Conservation (phyloP, 306 rosid genomes). For the Vachellia pachyceras region DNA sequence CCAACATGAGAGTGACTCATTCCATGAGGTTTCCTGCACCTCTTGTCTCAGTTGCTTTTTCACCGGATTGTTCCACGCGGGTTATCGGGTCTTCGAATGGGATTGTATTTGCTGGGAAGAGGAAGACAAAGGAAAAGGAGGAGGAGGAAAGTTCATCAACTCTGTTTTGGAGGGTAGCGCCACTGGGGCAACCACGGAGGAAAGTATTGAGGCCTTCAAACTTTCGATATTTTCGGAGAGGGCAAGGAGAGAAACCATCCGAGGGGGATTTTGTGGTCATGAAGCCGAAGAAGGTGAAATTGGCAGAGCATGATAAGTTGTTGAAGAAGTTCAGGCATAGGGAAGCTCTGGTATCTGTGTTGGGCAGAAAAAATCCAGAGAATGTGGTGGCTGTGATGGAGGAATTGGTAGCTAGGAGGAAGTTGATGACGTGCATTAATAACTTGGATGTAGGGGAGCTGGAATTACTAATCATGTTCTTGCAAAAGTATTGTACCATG, state of each 20-base stretch:
- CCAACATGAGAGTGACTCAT: constrained; percentile 58
- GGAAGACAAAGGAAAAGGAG: constrained; percentile 56
- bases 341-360: constrained; percentile 75
- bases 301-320: constrained; percentile 72
- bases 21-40: constrained; percentile 95
- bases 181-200: constrained; percentile 40
- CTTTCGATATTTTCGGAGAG: constrained; percentile 80
- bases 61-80: constrained; percentile 58
- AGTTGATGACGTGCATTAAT: constrained; percentile 61
- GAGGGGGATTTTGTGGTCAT: constrained; percentile 69
- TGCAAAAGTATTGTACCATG: constrained; percentile 63
- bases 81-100: constrained; percentile 90
- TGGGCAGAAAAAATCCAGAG: constrained; percentile 67
- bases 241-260: constrained; percentile 80
- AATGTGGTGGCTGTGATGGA: constrained; percentile 87
- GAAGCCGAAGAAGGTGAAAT: constrained; percentile 61
- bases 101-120: constrained; percentile 63
- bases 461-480: constrained; percentile 59
- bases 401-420: constrained; percentile 84
- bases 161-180: constrained; percentile 47
- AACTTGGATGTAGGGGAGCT: constrained; percentile 74
- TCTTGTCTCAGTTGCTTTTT: constrained; percentile 68
- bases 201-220: constrained; percentile 58
- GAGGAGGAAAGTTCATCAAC: constrained; percentile 47
- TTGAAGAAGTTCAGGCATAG: constrained; percentile 87